Base-by-base conservation (phyloP, 2,329 filamentous ascomycete species). In the Coniochaeta ligniaria region DNA sequence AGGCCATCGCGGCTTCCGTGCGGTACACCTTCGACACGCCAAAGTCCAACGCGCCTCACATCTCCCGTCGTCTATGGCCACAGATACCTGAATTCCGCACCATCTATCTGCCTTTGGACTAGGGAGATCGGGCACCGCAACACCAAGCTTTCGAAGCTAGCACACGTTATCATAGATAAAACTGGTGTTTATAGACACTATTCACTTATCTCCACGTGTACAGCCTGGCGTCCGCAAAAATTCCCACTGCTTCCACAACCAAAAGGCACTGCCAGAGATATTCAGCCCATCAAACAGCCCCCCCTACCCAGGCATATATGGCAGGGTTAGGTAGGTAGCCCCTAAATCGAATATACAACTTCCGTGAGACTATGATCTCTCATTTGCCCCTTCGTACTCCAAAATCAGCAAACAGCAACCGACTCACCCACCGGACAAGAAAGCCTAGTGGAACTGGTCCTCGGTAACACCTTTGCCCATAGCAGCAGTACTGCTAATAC, bases 401-500 rank as follows among this genome's bases (percentile, higher is more conserved):
- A 41, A 3, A n/a, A n/a, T 41, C 38, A 41, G 38, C 38, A 17
- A 41, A n/a, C 17, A 41, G 6, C 3, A 41, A 41, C 38, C 38
- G 5, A 41, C 12, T 11, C 35, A 41, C 4, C 11, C 38, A n/a
- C 4, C 38, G 17, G 3, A 5, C 38, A 41, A 11, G 9, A 31
- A 38, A 17, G 2, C 55, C 61, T 63, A 80, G 63, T 92, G 88
- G 76, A 99, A 99, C 78, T 99, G 95, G 71, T 97, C 93, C 81
- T 99, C 95, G 1, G 95, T 99, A 62, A 99, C 95, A 62, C 95
- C 95, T 79, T 92, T 91, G 36, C 94, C 95, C 95, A 99, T 99
- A 22, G 95, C 95, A 63, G 91, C 91, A 1, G 94, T 98, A 64
- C 88, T 92, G 74, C 88, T 93, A 60, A 98, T 87, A 65, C 95